phyloP scores from a whole-genome alignment of 1,284 basidiomycete species.

The Cutaneotrichosporon daszewskae region DNA sequence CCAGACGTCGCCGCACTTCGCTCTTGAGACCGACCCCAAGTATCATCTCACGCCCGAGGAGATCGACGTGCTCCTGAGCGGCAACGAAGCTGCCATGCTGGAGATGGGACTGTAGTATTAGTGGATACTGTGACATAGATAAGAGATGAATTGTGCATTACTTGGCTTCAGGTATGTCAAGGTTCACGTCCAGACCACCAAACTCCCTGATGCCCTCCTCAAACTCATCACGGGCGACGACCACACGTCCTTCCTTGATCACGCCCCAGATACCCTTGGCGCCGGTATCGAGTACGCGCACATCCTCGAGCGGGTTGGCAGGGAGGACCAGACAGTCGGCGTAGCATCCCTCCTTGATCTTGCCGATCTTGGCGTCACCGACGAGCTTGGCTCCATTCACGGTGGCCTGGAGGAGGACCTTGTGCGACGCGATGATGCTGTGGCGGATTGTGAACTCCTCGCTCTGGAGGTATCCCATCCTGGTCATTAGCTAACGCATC shows the following conservation, averaged over 20 bases:
- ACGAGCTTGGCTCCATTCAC: constrained; percentile 50
- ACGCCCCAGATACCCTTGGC: constrained; percentile 20
- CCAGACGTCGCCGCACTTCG: too few relatives aligned
- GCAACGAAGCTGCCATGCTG: too few relatives aligned
- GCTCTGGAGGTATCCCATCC: constrained; percentile 15
- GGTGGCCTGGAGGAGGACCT: constrained; percentile 51
- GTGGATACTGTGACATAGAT: too few relatives aligned
- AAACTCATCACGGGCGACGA: constrained; percentile 17
- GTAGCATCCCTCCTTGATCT: constrained; percentile 44
- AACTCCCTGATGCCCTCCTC: constrained; percentile 7
- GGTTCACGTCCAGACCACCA: constrained; percentile 9
- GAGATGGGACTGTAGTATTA: too few relatives aligned
- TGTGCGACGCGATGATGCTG: constrained; percentile 43
- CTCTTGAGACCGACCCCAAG: too few relatives aligned
- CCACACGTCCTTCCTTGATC: constrained; percentile 18
- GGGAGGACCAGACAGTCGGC: constrained; percentile 51
- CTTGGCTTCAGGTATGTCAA: constrained; percentile 7
- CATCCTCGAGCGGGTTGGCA: constrained; percentile 52
- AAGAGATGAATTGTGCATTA: not conserved
- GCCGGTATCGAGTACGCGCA: constrained; percentile 50
- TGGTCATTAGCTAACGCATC: too few relatives aligned
- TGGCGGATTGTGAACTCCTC: constrained; percentile 50
- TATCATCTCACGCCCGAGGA: too few relatives aligned
- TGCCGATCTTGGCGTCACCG: constrained; percentile 44
- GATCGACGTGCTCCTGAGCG: too few relatives aligned